Evolutionary conservation across 805 yeast species (phyloP).

Genomic region (Alloascoidea hylecoeti): DNA sequence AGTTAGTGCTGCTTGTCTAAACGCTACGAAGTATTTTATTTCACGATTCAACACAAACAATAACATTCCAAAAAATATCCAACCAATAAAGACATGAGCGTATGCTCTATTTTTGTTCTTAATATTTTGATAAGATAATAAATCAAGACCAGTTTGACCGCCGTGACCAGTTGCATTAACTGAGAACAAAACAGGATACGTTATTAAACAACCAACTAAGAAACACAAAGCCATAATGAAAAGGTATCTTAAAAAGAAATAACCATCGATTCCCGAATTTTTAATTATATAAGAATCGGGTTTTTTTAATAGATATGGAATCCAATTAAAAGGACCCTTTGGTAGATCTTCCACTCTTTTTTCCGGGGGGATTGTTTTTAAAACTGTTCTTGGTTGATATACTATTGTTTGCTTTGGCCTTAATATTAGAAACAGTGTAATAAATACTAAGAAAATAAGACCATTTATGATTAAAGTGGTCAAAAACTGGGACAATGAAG

Average conservation of each 20-base stretch:
- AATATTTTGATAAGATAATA: conserved; percentile 67
- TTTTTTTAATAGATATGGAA: conserved; percentile 44
- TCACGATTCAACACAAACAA: conserved; percentile 74
- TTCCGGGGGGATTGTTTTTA: conserved; percentile 30
- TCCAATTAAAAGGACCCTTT: conserved; percentile 57
- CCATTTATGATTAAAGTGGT: conserved; percentile 61
- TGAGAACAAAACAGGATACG: conserved; percentile 67
- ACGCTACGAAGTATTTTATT: conserved; percentile 58
- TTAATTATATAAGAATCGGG: conserved; percentile 65
- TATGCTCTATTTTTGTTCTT: conserved; percentile 46
- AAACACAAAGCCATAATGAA: conserved; percentile 38
- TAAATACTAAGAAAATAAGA: conserved; percentile 46
- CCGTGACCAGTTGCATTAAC: conserved; percentile 62
- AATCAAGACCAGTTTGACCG: conserved; percentile 55
- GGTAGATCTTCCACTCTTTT: conserved; percentile 67
- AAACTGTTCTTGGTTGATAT: conserved; percentile 71
- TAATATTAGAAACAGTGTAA: conserved; percentile 46
- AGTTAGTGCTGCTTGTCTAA: conserved; percentile 65
- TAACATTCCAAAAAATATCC: conserved; percentile 62
- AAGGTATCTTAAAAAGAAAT: conserved; percentile 73
- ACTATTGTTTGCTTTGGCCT: conserved; percentile 57
- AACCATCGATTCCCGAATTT: conserved; percentile 92
- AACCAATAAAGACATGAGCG: conserved; percentile 74
- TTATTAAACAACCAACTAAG: conserved; percentile 36
- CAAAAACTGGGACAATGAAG: conserved; percentile 65